Percentiles rank a stretch among this genome's conserved stretches.
Evolutionary conservation across 1,139 yeast species (phyloP).

Genomic region (Hansenula sp.): DNA sequence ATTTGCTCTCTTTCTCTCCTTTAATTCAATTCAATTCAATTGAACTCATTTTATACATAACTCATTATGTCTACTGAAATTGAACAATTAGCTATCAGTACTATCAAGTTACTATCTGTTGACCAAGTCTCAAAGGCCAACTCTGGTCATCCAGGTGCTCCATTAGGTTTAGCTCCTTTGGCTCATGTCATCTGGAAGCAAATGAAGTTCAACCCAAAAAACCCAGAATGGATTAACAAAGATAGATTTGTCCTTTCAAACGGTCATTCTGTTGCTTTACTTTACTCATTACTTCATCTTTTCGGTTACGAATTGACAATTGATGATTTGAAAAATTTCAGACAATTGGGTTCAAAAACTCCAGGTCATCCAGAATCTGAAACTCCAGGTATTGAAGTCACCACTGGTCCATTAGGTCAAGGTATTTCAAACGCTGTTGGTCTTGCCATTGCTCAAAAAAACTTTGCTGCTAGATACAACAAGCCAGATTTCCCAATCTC

Average conservation of each 20-base stretch:
- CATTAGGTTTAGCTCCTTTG: conserved; percentile 94
- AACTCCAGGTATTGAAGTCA: conserved; percentile 33
- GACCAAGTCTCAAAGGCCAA: conserved; percentile 88
- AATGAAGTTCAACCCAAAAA: conserved; percentile 85
- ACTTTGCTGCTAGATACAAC: conserved; percentile 31
- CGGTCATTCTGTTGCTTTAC: conserved; percentile 95
- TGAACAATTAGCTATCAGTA: conserved; percentile 75
- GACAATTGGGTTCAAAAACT: conserved; percentile 87
- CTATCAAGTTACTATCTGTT: conserved; percentile 87
- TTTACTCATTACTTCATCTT: conserved; percentile 82
- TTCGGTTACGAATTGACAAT: conserved; percentile 78
- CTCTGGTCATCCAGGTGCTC: conserved; percentile 99
- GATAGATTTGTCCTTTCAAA: conserved; percentile 94
- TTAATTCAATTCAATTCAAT: not conserved
- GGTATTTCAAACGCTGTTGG: conserved; percentile 36
- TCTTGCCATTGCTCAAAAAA: conserved; percentile 32
- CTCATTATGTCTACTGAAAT: conserved; percentile 26
- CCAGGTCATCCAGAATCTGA: conserved; percentile 70
- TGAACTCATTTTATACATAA: too few relatives aligned
- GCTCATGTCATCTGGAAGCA: conserved; percentile 73
- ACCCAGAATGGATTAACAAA: conserved; percentile 90
- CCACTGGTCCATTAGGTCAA: conserved; percentile 38
- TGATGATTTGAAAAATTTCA: conserved; percentile 86
- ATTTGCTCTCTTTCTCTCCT: not conserved
- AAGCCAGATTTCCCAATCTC: conserved; percentile 28